Base-by-base conservation (phyloP, 2,329 filamentous ascomycete species). In the Didymella arachidicola region DNA sequence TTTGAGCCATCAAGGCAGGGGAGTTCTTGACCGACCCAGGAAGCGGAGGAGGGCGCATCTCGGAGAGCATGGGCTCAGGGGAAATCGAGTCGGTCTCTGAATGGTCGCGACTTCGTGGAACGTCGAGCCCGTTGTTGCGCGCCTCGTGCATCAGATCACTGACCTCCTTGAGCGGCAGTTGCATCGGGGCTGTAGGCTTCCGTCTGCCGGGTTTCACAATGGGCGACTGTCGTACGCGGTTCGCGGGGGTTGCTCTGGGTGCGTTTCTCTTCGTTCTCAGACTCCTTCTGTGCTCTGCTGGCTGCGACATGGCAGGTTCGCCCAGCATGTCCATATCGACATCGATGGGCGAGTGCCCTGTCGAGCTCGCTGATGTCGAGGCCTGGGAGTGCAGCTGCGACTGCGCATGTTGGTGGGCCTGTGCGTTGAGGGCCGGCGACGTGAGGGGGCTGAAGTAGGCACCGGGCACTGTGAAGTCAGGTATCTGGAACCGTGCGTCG, bases 401-500 rank as follows among this genome's bases (percentile, higher is more conserved):
- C 7, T 71, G 67, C 4, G 62, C 65, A 60, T 73, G 63, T 62
- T 75, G 68, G 44, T 72, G 79, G 32, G 78, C 86, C 73, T 93
- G 89, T 1, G 90, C 89, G 74, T 91, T 89, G 18, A 95, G 80
- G 3, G 91, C 90, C 1, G 91, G 91, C 16, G 91, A 95, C 5
- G 90, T 93, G 47, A 95, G 82, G 10, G 91, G 91, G 71, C 91
- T 95, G 74, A 95, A 93, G 78, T 93, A 94, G 32, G 89, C 85
- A 34, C 85, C 86, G 0, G 89, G 87, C 3, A 91, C 82, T 6
- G 85, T 83, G 60, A 77, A 91, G 53, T 86, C 83, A 12, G 81
- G 80, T 36, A 81, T 68, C 52, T 76, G 66, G 73, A 91, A 92
- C 63, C 89, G 87, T 41, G 86, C 82, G 70, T 93, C 91, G 49